These are phyloP conservation scores for Trichoderma oligosporum DNA, from an alignment of 2,329 filamentous ascomycete genomes.

Conservation along the genomic window DNA sequence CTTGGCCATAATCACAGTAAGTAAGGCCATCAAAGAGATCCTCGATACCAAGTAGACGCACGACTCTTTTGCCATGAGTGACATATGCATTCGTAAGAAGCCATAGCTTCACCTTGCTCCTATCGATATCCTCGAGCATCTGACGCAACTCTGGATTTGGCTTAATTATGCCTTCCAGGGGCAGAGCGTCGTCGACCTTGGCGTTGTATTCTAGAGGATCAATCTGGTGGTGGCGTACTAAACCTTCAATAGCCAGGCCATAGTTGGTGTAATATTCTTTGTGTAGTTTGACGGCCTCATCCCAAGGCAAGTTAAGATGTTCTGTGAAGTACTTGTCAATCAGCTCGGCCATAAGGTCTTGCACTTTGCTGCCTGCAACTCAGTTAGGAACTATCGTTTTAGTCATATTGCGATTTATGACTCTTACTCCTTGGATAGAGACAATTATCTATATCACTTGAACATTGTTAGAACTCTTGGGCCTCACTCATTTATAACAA, in stretches of 20 bases:
- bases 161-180: conserved; percentile 78
- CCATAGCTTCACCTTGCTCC: conserved; percentile 80
- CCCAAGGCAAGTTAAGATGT: conserved; percentile 68
- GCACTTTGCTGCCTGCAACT: conserved; percentile 65
- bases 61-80: conserved; percentile 78
- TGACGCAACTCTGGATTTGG: conserved; percentile 70
- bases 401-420: background rate
- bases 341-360: conserved; percentile 80
- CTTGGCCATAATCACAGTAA: conserved; percentile 79
- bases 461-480: background rate
- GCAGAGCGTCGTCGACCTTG: conserved; percentile 91
- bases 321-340: conserved; percentile 63
- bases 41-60: conserved; percentile 74
- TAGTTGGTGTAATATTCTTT: conserved; percentile 93
- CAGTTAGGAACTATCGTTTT: conserved; percentile 10
- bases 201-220: conserved; percentile 91
- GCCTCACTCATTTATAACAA: background rate
- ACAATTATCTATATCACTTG: conserved; percentile 98
- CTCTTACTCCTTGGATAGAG: conserved; percentile 79
- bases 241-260: conserved; percentile 92
- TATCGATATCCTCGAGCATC: conserved; percentile 79
- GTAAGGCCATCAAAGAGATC: conserved; percentile 94
- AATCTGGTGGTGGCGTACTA: conserved; percentile 91
- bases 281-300: conserved; percentile 84
- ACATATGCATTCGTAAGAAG: conserved; percentile 95